Base-by-base conservation (phyloP, 306 rosid genomes). In the Castanea crenata region DNA sequence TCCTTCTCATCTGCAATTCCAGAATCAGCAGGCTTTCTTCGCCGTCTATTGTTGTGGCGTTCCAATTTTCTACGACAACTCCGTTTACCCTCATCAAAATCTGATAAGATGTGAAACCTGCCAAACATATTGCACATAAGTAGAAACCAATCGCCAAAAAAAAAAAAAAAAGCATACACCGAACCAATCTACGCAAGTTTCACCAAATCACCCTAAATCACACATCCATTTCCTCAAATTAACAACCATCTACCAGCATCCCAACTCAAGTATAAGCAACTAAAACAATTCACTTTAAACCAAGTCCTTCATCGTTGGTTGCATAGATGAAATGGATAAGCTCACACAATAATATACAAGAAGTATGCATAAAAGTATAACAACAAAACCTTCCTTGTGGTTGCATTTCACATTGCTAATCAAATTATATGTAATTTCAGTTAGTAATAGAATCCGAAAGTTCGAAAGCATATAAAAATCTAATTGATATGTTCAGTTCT, bases 81-180 rank as follows among this genome's bases (percentile, higher is more conserved):
- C 11, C 99, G 94, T 71, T 93, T 96, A 13, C 98, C 99, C 86
- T 96, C 98, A 38, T 96, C 99, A 82, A 96, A 96, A 86, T 96
- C 98, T 71, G 91, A 25, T 59, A 93, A 80, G 58, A 90, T 51
- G 62, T 96, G 99, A 86, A 96, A 96, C 94, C 99, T 95, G 87
- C 41, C 69, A 78, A 51, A 77, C 79, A 79, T 75, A 71, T 18
- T 74, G 29, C 70, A 31, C 56, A 51, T 52, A 27, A 61, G 25
- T 74, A 82, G 49, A 58, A 1, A n/a, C 27, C 35, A 72, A 19
- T 62, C 49, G 52, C 20, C 7, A 38, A 7, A 7, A 32, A 0
- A 32, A 38, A 7, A 38, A 35, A 7, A 34, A 55, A 8, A 32
- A 41, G 0, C 54, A 12, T 32, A 68, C 7, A 54, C 68, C 5